phyloP scores from a whole-genome alignment of 2,329 filamentous ascomycete genomes.

The Microdochium paspali region DNA sequence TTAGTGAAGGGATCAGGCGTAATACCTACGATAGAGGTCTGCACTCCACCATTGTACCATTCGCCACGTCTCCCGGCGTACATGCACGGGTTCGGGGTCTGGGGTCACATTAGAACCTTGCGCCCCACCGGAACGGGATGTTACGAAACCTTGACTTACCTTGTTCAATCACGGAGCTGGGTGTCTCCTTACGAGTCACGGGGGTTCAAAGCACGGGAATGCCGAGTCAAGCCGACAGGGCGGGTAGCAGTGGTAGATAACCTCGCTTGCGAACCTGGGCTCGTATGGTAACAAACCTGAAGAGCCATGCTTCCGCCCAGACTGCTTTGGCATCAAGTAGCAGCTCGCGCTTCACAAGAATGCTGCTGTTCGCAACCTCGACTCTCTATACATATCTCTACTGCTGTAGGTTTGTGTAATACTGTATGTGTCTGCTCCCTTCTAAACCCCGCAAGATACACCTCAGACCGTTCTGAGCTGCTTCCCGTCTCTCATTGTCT shows the following conservation, averaged over 20 bases:
- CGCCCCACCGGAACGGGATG: neutral
- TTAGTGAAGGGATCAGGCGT: neutral
- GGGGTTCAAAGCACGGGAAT: neutral
- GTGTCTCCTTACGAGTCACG: neutral
- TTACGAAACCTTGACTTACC: neutral
- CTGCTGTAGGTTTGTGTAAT: neutral
- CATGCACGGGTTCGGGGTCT: neutral
- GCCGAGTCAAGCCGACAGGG: neutral
- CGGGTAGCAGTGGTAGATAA: neutral
- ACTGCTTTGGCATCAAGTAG: neutral
- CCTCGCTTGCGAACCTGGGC: neutral
- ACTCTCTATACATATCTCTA: neutral
- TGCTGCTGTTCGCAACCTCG: neutral
- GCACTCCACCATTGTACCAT: neutral
- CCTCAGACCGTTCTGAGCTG: neutral
- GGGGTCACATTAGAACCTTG: neutral
- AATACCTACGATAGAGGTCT: neutral
- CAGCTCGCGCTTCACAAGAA: neutral
- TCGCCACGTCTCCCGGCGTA: neutral
- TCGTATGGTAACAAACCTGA: neutral
- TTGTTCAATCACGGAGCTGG: neutral
- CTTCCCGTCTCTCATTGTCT: neutral
- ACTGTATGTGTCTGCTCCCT: too few relatives aligned
- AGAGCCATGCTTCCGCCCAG: neutral
- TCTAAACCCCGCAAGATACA: neutral